Conservation (phyloP, 345 rosid genomes). For the Gossypioides kirkii region DNA sequence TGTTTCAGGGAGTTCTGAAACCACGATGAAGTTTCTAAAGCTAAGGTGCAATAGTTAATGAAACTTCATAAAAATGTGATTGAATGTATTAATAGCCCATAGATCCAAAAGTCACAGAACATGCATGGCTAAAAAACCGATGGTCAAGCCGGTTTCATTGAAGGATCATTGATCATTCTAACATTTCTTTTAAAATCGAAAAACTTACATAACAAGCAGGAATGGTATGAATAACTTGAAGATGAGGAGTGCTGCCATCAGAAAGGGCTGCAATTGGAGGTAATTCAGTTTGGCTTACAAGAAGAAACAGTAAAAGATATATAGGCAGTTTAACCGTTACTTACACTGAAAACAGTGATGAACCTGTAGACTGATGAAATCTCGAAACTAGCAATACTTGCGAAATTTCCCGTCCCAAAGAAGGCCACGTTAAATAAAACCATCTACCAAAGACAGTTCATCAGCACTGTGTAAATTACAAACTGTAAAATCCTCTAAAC, state of each 20-base stretch:
- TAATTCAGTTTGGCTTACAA: conserved; percentile 16
- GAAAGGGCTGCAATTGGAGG: conserved; percentile 63
- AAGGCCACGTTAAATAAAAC: conserved; percentile 89
- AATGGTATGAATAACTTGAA: conserved; percentile 96
- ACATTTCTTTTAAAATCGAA: neutral
- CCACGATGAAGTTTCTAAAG: neutral
- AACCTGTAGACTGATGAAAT: conserved; percentile 93
- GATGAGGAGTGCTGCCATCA: conserved; percentile 92
- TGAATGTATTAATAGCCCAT: neutral
- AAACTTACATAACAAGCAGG: conserved; percentile 89
- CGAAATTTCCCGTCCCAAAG: conserved; percentile 97
- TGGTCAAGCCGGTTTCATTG: neutral
- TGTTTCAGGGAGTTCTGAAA: neutral
- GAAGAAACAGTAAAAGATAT: conserved; percentile 9
- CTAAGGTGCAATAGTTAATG: neutral
- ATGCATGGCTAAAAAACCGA: neutral
- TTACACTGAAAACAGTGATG: conserved; percentile 92
- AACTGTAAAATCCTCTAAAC: conserved; percentile 8
- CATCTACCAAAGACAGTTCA: conserved; percentile 48
- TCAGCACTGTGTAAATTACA: conserved; percentile 11
- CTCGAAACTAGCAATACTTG: conserved; percentile 99
- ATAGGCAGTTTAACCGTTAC: conserved; percentile 25
- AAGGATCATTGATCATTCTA: neutral
- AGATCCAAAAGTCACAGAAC: neutral
- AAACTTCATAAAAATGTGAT: neutral